Conservation (phyloP, 2,329 filamentous ascomycete species). For the Fusarium sp. region DNA sequence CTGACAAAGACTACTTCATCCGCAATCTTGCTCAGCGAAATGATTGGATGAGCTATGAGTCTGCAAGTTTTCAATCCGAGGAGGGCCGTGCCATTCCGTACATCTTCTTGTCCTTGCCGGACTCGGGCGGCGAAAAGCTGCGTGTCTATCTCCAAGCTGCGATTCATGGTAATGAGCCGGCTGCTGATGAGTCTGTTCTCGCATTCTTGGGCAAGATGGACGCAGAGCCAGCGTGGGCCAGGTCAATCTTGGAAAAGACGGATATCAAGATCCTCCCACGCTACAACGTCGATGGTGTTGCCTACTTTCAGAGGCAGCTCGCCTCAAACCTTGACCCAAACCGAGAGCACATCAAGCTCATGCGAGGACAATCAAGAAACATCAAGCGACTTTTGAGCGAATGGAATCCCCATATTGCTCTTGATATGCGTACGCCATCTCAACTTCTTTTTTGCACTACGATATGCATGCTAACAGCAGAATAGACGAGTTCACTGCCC, state of each 20-base stretch:
- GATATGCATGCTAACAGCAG: background rate
- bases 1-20: conserved; percentile 7
- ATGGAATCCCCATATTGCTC: conserved; percentile 14
- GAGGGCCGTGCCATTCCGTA: conserved; percentile 21
- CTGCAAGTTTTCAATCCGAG: conserved; percentile 1
- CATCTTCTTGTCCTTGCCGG: conserved; percentile 2
- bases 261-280: conserved; percentile 25
- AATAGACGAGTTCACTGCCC: background rate
- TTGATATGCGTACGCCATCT: conserved; percentile 11
- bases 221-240: conserved; percentile 13
- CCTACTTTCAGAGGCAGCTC: conserved; percentile 22
- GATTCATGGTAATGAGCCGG: conserved; percentile 24
- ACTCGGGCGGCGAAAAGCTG: background rate
- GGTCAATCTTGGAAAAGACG: conserved; percentile 17
- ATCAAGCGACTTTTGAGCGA: conserved; percentile 11
- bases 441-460: too few species aligned
- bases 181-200: conserved; percentile 11
- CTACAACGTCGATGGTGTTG: conserved; percentile 19
- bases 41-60: conserved; percentile 20
- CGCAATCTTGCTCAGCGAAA: conserved; percentile 4
- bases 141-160: conserved; percentile 17
- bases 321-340: conserved; percentile 17
- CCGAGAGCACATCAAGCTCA: conserved; percentile 16
- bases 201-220: conserved; percentile 21
- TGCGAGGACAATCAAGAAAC: background rate